Base-by-base conservation (phyloP, 2,329 filamentous ascomycete genomes). In the Aureobasidium pullulans region DNA sequence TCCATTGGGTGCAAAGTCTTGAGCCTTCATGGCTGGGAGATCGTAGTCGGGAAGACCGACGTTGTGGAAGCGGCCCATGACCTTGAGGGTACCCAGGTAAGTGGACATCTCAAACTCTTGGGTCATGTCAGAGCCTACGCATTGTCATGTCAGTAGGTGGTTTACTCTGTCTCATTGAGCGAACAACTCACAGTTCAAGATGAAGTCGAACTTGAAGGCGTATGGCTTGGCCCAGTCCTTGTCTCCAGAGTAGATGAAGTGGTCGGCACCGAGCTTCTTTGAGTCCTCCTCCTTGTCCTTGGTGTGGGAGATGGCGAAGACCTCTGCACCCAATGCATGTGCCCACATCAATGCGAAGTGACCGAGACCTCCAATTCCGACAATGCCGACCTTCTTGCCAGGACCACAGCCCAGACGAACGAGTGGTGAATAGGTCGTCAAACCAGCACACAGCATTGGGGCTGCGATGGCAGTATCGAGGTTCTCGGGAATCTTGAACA, bases 41-140 rank as follows among this genome's bases (percentile, higher is more conserved):
- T 85, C 82, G 62, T 88, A 86, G 68, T 89, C 87, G 1, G 88
- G 88, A 66, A 91, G 78, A 43, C 88, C 88, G 50, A 90, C 87
- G 66, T 82, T 87, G 69, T 91, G 82, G 82, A 86, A 91, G 68
- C 80, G 81, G 60, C 86, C 87, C 73, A 90, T 87, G 56, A 90
- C 84, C 72, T 90, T 88, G 70, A 92, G 81, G 67, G 90, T 79
- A 59, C 81, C 83, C 65, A 93, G 81, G 75, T 92, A 92, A 62
- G 84, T 79, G 52, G 74, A 72, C 31, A 89, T 76, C 67, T 88
- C 81, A 71, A 89, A 88, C 36, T 83, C 80, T 63, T 81, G 76
- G 49, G 81, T 85, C 32, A 79, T 82, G 67, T 82, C 87, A 64
- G 86, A 84, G 2, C 83, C 54, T 58, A 8, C 1, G 16, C n/a